Evolutionary conservation across 257 asterid species (phyloP).

Genomic region (Solanum tacnaense): DNA sequence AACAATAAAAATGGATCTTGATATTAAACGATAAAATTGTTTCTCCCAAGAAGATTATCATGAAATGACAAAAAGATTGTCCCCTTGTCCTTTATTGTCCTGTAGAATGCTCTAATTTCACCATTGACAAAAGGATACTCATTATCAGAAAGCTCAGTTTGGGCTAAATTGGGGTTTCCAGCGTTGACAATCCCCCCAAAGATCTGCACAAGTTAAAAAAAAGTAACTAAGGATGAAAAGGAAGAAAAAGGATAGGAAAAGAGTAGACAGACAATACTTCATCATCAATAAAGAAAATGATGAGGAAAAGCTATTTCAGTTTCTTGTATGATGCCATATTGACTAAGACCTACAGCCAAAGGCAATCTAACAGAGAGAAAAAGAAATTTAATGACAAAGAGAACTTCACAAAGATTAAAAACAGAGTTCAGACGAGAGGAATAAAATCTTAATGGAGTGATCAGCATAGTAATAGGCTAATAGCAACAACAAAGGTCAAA

Average conservation of each 20-base stretch:
- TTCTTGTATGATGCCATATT: not conserved
- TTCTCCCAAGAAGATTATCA: not conserved
- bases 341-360: not conserved
- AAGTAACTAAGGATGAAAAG: not conserved
- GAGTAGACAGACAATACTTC: not conserved
- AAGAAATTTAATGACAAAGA: not conserved
- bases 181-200: constrained; percentile 87
- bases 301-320: not conserved
- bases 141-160: constrained; percentile 61
- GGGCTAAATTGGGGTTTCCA: constrained; percentile 69
- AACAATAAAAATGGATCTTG: not conserved
- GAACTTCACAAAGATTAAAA: not conserved
- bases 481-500: not conserved
- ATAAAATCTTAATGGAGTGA: not conserved
- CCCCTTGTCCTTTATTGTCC: not conserved
- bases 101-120: not conserved
- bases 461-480: not conserved
- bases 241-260: not conserved
- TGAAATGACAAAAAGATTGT: not conserved
- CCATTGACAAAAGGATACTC: constrained; percentile 58
- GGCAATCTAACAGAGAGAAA: not conserved
- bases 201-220: constrained; percentile 33
- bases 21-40: not conserved
- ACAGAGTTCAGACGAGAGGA: not conserved
- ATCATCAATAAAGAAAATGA: not conserved